Evolutionary conservation across 495 filamentous ascomycete genomes (phyloP).

Genomic region (Hypoxylon trugodes): DNA sequence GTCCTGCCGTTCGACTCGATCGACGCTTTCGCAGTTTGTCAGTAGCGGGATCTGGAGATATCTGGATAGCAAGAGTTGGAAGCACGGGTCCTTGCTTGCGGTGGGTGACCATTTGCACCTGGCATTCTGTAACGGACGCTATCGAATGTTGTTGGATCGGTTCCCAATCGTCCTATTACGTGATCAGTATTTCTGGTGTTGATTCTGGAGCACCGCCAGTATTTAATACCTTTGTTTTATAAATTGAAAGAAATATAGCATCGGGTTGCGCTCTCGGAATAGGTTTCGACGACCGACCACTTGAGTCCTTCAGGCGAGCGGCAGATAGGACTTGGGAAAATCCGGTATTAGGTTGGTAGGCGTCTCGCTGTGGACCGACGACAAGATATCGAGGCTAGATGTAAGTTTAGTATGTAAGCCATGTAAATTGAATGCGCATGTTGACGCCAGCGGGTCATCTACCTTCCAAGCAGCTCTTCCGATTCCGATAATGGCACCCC

Average conservation of each 20-base stretch:
- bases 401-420: conserved; percentile 6
- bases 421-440: conserved; percentile 4
- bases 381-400: conserved; percentile 57
- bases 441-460: conserved; percentile 3
- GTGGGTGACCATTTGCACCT: conserved; percentile 60
- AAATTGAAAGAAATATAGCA: conserved; percentile 60
- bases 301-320: conserved; percentile 42
- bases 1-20: conserved; percentile 62
- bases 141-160: conserved; percentile 59
- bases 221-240: conserved; percentile 60
- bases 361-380: conserved; percentile 46
- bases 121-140: conserved; percentile 58
- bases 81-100: conserved; percentile 61
- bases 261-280: conserved; percentile 42
- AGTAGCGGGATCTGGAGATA: conserved; percentile 58
- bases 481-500: conserved; percentile 64
- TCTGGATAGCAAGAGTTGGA: conserved; percentile 59
- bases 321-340: conserved; percentile 41
- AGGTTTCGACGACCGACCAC: conserved; percentile 40
- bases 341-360: conserved; percentile 26
- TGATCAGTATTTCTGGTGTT: conserved; percentile 31
- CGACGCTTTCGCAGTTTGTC: conserved; percentile 64
- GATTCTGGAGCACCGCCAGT: neutral
- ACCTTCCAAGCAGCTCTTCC: conserved; percentile 68
- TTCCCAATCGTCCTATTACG: conserved; percentile 57